phyloP scores from a whole-genome alignment of 345 rosid species.

The Kernera saxatilis region DNA sequence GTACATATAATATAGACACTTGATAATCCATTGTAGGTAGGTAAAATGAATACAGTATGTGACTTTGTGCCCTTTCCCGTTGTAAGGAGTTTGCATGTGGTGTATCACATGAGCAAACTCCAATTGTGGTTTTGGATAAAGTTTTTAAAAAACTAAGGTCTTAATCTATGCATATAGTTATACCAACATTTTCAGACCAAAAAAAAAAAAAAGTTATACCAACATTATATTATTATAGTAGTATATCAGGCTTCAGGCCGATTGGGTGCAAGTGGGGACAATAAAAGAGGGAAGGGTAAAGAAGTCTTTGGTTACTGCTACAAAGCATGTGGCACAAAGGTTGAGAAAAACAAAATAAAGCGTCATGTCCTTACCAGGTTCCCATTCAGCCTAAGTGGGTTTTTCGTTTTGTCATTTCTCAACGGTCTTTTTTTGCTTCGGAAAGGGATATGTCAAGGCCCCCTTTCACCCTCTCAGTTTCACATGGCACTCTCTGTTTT shows the following conservation, averaged over 20 bases:
- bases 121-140: slow-evolving; percentile 17
- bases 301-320: slow-evolving; percentile 18
- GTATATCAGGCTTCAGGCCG: slow-evolving; percentile 2
- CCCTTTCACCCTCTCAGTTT: slow-evolving; percentile 5
- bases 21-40: slow-evolving; percentile 19
- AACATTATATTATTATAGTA: slow-evolving; percentile 13
- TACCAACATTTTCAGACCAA: too few relatives aligned
- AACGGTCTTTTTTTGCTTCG: slow-evolving; percentile 17
- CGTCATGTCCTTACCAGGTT: slow-evolving; percentile 28
- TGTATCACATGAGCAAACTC: slow-evolving; percentile 13
- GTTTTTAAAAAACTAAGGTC: neutral
- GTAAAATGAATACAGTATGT: slow-evolving; percentile 20
- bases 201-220: too few relatives aligned
- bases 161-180: neutral
- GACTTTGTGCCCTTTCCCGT: slow-evolving; percentile 6
- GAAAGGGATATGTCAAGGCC: slow-evolving; percentile 8
- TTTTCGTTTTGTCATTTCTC: slow-evolving; percentile 26
- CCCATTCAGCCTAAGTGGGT: slow-evolving; percentile 27
- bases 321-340: slow-evolving; percentile 29
- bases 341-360: slow-evolving; percentile 9
- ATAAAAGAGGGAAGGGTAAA: slow-evolving; percentile 15
- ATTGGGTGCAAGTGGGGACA: slow-evolving; percentile 22
- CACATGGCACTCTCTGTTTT: slow-evolving; percentile 21
- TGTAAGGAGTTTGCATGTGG: slow-evolving; percentile 24
- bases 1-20: slow-evolving; percentile 8